Percentiles rank a stretch among this genome's conserved stretches.
Conservation (phyloP, 495 filamentous ascomycete genomes). For the Astrocystis sublimbata region DNA sequence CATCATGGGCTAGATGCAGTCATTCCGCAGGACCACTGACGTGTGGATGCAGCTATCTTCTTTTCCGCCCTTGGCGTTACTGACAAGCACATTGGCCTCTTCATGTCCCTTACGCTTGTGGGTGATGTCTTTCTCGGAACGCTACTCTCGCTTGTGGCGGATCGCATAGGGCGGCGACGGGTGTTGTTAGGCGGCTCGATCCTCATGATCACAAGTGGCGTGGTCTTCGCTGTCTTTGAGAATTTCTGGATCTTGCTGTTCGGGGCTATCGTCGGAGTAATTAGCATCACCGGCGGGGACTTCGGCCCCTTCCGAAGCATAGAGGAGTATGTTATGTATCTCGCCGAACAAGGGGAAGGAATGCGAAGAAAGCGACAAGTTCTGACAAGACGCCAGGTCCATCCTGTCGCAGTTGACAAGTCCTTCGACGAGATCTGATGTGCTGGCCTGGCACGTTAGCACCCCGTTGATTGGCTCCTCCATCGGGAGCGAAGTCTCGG, state of each 20-base stretch:
- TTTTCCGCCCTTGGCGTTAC: conserved; percentile 65
- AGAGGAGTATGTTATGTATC: conserved; percentile 68
- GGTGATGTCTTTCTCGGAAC: conserved; percentile 81
- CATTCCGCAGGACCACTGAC: neutral
- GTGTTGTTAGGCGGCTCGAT: conserved; percentile 68
- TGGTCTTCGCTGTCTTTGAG: conserved; percentile 64
- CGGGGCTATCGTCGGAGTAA: conserved; percentile 78
- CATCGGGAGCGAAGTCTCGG: conserved; percentile 63
- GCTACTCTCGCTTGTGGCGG: conserved; percentile 72
- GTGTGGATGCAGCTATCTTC: conserved; percentile 37
- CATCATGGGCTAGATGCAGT: neutral
- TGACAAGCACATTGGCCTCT: conserved; percentile 74
- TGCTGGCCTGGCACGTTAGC: conserved; percentile 77
- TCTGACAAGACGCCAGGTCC: conserved; percentile 40
- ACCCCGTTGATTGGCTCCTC: conserved; percentile 64
- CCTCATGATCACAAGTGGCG: conserved; percentile 67
- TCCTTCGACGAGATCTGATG: conserved; percentile 62
- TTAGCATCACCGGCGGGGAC: conserved; percentile 79
- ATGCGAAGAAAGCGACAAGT: neutral
- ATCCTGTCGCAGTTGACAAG: conserved; percentile 72
- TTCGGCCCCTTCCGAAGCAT: conserved; percentile 82
- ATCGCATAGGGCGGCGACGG: conserved; percentile 67
- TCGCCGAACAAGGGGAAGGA: neutral
- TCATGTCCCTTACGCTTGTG: conserved; percentile 83
- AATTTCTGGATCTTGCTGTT: conserved; percentile 75